Evolutionary conservation across 73 alveolate genomes (phyloP), one percentile per base, ranked within the genome.

Genomic region (Paramecium sonneborni): DNA sequence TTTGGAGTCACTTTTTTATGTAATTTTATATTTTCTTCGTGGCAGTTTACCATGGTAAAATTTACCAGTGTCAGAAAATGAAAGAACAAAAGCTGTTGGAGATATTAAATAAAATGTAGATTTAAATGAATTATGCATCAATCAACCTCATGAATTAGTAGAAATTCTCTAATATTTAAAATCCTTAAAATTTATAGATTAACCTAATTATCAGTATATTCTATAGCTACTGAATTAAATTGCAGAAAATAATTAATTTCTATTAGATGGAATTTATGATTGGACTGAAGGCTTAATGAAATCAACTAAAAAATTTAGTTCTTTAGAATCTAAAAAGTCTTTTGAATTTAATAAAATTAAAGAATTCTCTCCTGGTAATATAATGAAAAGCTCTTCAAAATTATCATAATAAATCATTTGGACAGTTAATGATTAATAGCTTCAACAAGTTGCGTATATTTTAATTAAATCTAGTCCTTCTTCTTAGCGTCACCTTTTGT

Each of bases 1-100:
- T 94, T 95, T 97, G 79, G 99, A 97, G 88, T 94, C 99, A 0
- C 92, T 97, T n/a, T 97, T 97, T 21, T 97, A 97, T 95, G 97
- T 97, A 12, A 84, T 97, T 79, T 48, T 97, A 62, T 97, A 97
- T 88, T 94, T 97, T 85, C 88, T 96, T 32, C 92, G 95, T 88
- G 99, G 99, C 11, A 86, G 85, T 84, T 94, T 97, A 24, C 99
- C 99, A 15, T 97, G 99, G 99, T 96, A 97, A 88, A 98, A 98
- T 37, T 85, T 97, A 32, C 92, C 92, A 30, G 98, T 96, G 7
- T 85, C 92, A 87, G 96, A 95, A 82, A 96, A 95, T 57, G 99
- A 97, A 41, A 96, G 97, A 92, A 93, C 95, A 67, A 92, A 91
- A 69, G 85, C 92, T 58, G 97, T 97, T 24, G 95, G 97, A 96